Conservation (phyloP, 2,329 filamentous ascomycete species). For the Zasmidium cellare region DNA sequence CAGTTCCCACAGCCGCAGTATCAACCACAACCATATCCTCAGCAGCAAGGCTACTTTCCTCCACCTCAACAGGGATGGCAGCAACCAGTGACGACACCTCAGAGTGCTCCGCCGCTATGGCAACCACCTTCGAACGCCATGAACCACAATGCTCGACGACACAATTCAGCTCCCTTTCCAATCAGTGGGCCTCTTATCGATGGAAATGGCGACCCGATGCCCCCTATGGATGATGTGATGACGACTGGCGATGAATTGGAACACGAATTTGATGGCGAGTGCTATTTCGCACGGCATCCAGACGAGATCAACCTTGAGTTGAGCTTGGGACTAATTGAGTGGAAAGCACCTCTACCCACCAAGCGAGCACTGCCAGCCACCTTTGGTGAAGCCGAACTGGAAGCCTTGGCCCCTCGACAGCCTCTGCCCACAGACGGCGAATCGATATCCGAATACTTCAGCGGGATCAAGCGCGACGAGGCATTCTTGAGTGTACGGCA, state of each 20-base stretch:
- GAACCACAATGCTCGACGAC: slow-evolving; percentile 11
- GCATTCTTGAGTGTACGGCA: slow-evolving; percentile 49
- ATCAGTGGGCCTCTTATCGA: slow-evolving; percentile 17
- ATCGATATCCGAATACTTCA: slow-evolving; percentile 54
- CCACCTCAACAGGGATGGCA: slow-evolving; percentile 11
- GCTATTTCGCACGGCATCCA: slow-evolving; percentile 45
- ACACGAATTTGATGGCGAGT: slow-evolving; percentile 45
- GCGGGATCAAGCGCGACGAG: slow-evolving; percentile 43
- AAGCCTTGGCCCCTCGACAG: slow-evolving; percentile 40
- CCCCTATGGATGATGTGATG: slow-evolving; percentile 14
- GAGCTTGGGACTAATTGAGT: slow-evolving; percentile 47
- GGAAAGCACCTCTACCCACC: slow-evolving; percentile 46
- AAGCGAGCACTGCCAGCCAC: slow-evolving; percentile 45
- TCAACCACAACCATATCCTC: slow-evolving; percentile 4
- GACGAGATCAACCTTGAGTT: slow-evolving; percentile 45
- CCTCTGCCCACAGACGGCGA: slow-evolving; percentile 41
- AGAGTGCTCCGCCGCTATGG: slow-evolving; percentile 14
- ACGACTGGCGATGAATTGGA: slow-evolving; percentile 34
- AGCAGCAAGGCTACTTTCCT: slow-evolving; percentile 15
- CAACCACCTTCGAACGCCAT: slow-evolving; percentile 20
- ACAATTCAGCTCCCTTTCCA: slow-evolving; percentile 21
- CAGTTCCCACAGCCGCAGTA: background rate
- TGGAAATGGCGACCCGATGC: slow-evolving; percentile 30
- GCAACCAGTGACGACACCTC: slow-evolving; percentile 8
- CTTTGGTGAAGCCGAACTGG: slow-evolving; percentile 46